Base-by-base conservation (phyloP, 2,329 filamentous ascomycete genomes). In the Diaporthe vexans region DNA sequence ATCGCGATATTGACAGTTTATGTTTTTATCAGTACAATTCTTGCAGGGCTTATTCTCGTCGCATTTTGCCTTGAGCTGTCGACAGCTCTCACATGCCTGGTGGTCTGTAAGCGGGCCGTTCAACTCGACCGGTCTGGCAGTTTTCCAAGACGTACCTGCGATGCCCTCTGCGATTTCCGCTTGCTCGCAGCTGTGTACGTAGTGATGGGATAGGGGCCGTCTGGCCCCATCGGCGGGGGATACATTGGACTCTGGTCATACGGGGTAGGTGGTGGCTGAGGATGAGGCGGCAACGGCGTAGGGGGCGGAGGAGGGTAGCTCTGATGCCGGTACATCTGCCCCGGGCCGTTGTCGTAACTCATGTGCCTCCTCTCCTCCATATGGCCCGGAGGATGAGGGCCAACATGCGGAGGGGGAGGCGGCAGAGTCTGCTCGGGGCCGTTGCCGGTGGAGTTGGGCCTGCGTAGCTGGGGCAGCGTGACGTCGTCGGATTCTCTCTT, bases 21-120 rank as follows among this genome's bases (percentile, higher is more conserved):
- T 88, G 77, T 90, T 92, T 81, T 97, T 97, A 78, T 98, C 95
- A 79, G 93, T 93, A 82, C 97, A 99, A 79, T 93, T 94, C 81
- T 95, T 96, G 79, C 94, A 93, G 2, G 94, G 95, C 77, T 93
- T 92, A 15, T 92, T 92, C 85, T 98, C 95, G 79, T 97, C 95
- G 81, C 95, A 98, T 84, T 97, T 97, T 19, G 95, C 95, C 83
- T 97, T 98, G 52, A 96, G 89, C 75, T 94, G 90, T 74, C 95
- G 92, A 83, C 95, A 98, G 82, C 93, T 94, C 80, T 97, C 95
- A 83, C 97, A 99, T 51, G 97, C 97, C 92, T 97, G 51, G 19
- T 13, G 33, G 15, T 26, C 26, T 46, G 56, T 43, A 29, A 73
- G 57, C 26, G 54, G 54, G 40, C 5, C 21, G 51, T 43, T 56